These are phyloP conservation scores for Cornus controversa DNA, from an alignment of 148 eudicot genomes.

Conservation along the genomic window DNA sequence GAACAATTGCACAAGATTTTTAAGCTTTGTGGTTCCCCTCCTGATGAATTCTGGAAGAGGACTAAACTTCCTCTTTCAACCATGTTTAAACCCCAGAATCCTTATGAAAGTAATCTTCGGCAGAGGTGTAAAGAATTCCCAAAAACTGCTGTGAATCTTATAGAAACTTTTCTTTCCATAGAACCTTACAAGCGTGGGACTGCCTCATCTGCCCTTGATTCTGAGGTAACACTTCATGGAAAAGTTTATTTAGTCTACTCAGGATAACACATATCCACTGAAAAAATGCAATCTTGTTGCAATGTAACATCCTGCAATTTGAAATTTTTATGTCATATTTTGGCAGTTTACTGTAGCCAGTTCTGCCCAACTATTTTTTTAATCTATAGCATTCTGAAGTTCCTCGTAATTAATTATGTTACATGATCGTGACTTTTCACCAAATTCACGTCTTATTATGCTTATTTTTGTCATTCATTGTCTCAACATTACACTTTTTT, in stretches of 20 bases:
- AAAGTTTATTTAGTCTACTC: background rate
- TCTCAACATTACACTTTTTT: background rate
- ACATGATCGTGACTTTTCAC: background rate
- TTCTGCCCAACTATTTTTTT: background rate
- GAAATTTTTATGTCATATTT: background rate
- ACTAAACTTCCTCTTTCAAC: conserved; percentile 72
- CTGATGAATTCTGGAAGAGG: conserved; percentile 74
- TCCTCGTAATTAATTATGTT: background rate
- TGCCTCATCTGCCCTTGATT: conserved; percentile 64
- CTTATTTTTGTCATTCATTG: background rate
- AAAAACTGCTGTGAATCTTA: conserved; percentile 45
- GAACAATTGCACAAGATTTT: conserved; percentile 93
- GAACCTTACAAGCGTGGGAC: conserved; percentile 79
- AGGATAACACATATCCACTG: too few species aligned
- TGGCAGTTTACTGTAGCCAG: background rate
- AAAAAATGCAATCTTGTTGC: background rate
- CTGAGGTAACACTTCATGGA: conserved; percentile 39
- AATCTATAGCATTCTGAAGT: background rate
- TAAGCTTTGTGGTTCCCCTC: conserved; percentile 86
- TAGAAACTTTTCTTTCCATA: conserved; percentile 68
- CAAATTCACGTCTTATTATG: background rate
- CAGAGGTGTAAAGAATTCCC: conserved; percentile 69
- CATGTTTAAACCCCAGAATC: conserved; percentile 85
- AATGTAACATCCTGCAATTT: background rate
- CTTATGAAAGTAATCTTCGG: conserved; percentile 63